Percentiles rank a stretch among this genome's conserved stretches.
These are phyloP conservation scores for Calophaca sinica DNA, from an alignment of 306 rosid genomes.

Conservation along the genomic window DNA sequence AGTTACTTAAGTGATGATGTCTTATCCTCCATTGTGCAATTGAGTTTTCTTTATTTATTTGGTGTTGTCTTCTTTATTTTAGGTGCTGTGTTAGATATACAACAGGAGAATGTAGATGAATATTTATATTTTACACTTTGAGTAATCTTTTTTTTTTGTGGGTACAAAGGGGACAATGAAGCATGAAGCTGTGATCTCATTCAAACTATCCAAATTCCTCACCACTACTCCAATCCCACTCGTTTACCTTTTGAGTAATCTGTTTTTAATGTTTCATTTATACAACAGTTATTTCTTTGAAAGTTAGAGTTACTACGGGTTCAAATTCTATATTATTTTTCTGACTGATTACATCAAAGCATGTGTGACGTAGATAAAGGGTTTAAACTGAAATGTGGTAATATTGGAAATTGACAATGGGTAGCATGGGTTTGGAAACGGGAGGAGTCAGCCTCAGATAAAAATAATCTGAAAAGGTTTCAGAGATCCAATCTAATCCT, in stretches of 20 bases:
- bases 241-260: not conserved
- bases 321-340: slow-evolving; percentile 23
- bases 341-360: not conserved
- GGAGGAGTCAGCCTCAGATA: not conserved
- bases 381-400: slow-evolving; percentile 15
- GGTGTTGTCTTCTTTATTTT: not conserved
- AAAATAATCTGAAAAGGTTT: slow-evolving; percentile 17
- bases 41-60: slow-evolving; percentile 4
- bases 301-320: slow-evolving; percentile 23
- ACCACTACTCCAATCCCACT: not conserved
- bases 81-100: not conserved
- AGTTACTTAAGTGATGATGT: not conserved
- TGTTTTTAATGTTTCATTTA: not conserved
- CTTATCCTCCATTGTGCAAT: not conserved
- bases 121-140: not conserved
- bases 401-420: not conserved
- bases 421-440: slow-evolving; percentile 32
- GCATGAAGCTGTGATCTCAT: not conserved
- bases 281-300: not conserved
- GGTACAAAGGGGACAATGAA: not conserved
- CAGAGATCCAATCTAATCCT: slow-evolving; percentile 20
- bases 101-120: not conserved
- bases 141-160: not conserved
- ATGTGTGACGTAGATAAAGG: not conserved
- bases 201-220: not conserved